These are phyloP conservation scores for Symbiodinium natans DNA, from an alignment of 73 alveolate genomes.

Conservation along the genomic window DNA sequence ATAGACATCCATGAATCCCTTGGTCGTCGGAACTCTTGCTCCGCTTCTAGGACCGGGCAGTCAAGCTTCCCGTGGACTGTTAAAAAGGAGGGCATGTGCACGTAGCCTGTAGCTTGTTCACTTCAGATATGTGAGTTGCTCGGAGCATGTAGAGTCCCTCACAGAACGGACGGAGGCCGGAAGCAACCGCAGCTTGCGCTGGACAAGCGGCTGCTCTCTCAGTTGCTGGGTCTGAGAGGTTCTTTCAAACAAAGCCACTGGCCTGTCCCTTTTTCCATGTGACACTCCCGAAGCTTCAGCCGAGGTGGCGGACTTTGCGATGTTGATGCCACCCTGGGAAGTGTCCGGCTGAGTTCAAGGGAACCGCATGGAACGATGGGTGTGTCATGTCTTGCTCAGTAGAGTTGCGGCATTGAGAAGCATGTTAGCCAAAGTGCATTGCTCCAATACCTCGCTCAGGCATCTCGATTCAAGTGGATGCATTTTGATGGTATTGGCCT, in stretches of 20 bases:
- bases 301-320: constrained; percentile 52
- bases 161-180: neutral
- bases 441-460: no score
- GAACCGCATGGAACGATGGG: no score
- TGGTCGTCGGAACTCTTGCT: constrained; percentile 21
- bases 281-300: no score
- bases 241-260: no score
- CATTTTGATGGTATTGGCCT: constrained; percentile 27
- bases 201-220: neutral
- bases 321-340: constrained; percentile 33
- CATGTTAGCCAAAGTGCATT: no score
- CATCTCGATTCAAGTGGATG: constrained; percentile 14
- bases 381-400: no score
- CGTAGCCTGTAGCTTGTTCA: no score
- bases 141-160: neutral
- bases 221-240: neutral
- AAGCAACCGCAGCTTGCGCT: neutral
- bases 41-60: constrained; percentile 27
- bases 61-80: constrained; percentile 16
- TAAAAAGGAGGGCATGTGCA: neutral
- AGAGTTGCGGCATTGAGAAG: no score
- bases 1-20: neutral
- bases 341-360: neutral
- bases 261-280: no score
- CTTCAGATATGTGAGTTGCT: neutral